These are phyloP conservation scores for Nicotiana sylvestris DNA, from an alignment of 257 asterid species.

Conservation along the genomic window DNA sequence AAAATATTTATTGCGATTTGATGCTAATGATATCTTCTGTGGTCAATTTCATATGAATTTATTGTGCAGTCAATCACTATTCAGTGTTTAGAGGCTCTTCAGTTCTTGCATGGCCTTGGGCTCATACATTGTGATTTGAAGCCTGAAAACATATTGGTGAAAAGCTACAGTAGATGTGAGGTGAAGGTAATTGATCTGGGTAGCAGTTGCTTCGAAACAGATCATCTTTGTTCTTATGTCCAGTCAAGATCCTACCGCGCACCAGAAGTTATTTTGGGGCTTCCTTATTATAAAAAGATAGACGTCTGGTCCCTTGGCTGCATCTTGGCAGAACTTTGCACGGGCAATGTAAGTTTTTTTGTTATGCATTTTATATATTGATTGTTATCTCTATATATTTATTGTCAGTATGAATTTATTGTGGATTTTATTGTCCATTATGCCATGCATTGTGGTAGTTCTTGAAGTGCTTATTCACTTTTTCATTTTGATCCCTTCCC, in stretches of 20 bases:
- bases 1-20: not conserved
- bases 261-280: conserved; percentile 73
- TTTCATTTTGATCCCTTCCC: not conserved
- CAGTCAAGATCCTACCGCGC: conserved; percentile 82
- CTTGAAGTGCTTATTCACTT: not conserved
- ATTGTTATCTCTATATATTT: not conserved
- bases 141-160: conserved; percentile 78
- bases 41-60: not conserved
- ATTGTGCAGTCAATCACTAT: conserved; percentile 60
- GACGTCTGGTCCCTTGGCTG: conserved; percentile 83
- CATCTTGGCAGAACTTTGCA: conserved; percentile 82
- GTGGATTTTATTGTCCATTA: not conserved
- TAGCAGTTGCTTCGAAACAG: conserved; percentile 79
- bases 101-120: conserved; percentile 61
- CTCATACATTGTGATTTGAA: conserved; percentile 80
- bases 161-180: conserved; percentile 83
- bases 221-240: conserved; percentile 73
- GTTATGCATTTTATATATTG: not conserved
- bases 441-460: conserved; percentile 1
- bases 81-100: conserved; percentile 76
- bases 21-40: not conserved
- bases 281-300: conserved; percentile 64
- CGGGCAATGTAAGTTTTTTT: conserved; percentile 59
- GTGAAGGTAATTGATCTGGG: conserved; percentile 83
- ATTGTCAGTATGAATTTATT: not conserved